A percentile compares a stretch with the other conserved stretches of the same genome.
Evolutionary conservation across 345 rosid genomes (phyloP).

Genomic region (Ceriops decandra): DNA sequence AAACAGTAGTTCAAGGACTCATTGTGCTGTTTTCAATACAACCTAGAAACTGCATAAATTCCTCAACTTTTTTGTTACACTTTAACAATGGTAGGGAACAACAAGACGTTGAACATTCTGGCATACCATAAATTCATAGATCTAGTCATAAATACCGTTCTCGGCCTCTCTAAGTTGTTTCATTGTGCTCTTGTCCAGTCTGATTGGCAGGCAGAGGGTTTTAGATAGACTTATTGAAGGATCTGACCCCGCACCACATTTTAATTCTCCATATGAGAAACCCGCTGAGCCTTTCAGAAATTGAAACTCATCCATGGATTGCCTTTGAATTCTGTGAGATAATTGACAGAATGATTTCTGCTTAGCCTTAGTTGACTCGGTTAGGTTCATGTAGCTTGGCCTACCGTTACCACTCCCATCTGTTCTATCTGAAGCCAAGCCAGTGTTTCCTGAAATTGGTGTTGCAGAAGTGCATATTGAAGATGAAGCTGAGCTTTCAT

Average conservation of each 20-base stretch:
- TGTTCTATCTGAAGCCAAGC: conserved; percentile 45
- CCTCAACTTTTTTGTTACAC: conserved; percentile 3
- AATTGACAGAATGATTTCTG: conserved; percentile 30
- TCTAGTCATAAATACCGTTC: conserved; percentile 20
- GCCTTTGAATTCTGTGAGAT: conserved; percentile 52
- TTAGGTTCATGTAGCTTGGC: conserved; percentile 82
- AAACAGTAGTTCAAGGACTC: neutral
- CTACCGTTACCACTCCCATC: conserved; percentile 47
- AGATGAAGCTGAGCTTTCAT: conserved; percentile 77
- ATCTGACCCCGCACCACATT: conserved; percentile 24
- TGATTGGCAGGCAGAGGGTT: conserved; percentile 22
- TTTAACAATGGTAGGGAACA: conserved; percentile 34
- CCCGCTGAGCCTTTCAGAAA: conserved; percentile 51
- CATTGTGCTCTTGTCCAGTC: conserved; percentile 21
- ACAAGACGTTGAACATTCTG: conserved; percentile 52
- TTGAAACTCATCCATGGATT: conserved; percentile 92
- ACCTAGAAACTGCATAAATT: conserved; percentile 8
- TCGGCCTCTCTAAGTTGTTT: conserved; percentile 14
- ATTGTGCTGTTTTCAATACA: neutral
- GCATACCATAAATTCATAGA: conserved; percentile 10
- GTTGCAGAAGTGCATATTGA: conserved; percentile 74
- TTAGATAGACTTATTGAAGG: conserved; percentile 17
- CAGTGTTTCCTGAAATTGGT: conserved; percentile 54
- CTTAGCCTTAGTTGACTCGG: conserved; percentile 88
- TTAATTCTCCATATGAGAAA: conserved; percentile 23